Evolutionary conservation across 2,329 filamentous ascomycete species (phyloP), one percentile per base, ranked within the genome.

Genomic region (Plectosphaerella plurivora): DNA sequence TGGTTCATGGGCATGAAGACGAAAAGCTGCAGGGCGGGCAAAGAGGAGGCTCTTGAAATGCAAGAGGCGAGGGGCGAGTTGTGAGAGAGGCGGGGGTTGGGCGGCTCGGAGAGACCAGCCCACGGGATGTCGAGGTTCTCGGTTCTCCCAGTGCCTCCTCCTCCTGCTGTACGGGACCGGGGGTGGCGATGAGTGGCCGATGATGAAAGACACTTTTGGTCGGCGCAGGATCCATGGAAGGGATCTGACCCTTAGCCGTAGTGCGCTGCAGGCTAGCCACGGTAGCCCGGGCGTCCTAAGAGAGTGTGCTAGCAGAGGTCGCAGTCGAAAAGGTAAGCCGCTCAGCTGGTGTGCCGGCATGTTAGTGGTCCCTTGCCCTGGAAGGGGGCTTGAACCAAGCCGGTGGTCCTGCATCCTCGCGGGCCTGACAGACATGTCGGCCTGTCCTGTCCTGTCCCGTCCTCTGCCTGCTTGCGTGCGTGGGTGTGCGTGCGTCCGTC

Each of bases 121-220:
- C n/a, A 44, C 41, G 47, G 46, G 35, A 49, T 33, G 37, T 49
- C 36, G 47, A 49, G 36, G 33, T 25, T 24, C 22, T 33, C 28
- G 36, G 33, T 25, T 24, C 22, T 33, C 28, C 28, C 28, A 33
- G 28, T 33, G 28, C 28, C 28, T 18, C 49, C 22, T 22, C 22
- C 22, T 22, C 22, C 22, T 22, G 22, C 22, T 22, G 22, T 22
- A 22, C 22, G 22, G 22, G 22, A 22, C 22, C 52, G 55, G 51
- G 49, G 55, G 55, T 57, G 55, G 55, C 55, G 37, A 57, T 53
- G 53, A 53, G 51, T 57, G 55, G 51, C 49, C 55, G 55, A 57
- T 57, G 55, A 57, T 57, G 53, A 52, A 55, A 57, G 55, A 53
- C 53, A 63, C 63, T 63, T 63, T 44, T 62, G 64, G 63, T 56